Percentiles rank a stretch among this genome's conserved stretches.
phyloP scores from a whole-genome alignment of 2,329 filamentous ascomycete species.

The Didymella keratinophila region DNA sequence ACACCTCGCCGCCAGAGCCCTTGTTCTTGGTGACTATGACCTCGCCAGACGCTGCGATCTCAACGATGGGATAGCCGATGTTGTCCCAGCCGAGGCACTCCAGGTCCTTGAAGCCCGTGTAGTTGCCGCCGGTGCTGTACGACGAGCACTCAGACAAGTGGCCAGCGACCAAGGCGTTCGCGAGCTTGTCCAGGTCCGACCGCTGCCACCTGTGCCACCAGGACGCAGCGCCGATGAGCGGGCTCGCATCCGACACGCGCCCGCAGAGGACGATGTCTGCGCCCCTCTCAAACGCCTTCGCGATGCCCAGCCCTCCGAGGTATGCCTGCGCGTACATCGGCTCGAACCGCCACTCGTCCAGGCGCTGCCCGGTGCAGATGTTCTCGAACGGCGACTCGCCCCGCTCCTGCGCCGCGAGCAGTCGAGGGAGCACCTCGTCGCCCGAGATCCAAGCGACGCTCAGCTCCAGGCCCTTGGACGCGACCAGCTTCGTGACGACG shows the following conservation, averaged over 20 bases:
- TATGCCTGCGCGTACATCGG: conserved; percentile 52
- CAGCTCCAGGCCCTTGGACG: conserved; percentile 32
- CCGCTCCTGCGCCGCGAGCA: conserved; percentile 48
- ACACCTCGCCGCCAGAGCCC: conserved; percentile 49
- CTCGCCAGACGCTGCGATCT: conserved; percentile 37
- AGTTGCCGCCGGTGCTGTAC: conserved; percentile 56
- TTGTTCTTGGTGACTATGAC: conserved; percentile 43
- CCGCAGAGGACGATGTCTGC: conserved; percentile 57
- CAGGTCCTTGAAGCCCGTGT: conserved; percentile 54
- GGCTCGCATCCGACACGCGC: conserved; percentile 55
- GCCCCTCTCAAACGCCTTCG: conserved; percentile 51
- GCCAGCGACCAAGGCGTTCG: conserved; percentile 55
- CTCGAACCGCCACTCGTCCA: conserved; percentile 48
- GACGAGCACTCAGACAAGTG: conserved; percentile 56
- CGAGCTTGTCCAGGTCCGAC: conserved; percentile 51
- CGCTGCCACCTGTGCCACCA: conserved; percentile 57
- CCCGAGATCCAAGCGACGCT: conserved; percentile 56
- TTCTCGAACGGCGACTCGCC: conserved; percentile 47
- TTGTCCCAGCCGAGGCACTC: conserved; percentile 43
- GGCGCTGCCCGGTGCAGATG: conserved; percentile 51
- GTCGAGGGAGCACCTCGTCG: conserved; percentile 47
- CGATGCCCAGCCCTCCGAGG: conserved; percentile 55
- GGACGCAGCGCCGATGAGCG: conserved; percentile 54
- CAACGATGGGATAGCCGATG: conserved; percentile 45
- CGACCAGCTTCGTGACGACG: conserved; percentile 37